Evolutionary conservation across 139 green algal genomes (phyloP), one percentile per base, ranked within the genome.

Genomic region (Limnomonas spitsbergensis): DNA sequence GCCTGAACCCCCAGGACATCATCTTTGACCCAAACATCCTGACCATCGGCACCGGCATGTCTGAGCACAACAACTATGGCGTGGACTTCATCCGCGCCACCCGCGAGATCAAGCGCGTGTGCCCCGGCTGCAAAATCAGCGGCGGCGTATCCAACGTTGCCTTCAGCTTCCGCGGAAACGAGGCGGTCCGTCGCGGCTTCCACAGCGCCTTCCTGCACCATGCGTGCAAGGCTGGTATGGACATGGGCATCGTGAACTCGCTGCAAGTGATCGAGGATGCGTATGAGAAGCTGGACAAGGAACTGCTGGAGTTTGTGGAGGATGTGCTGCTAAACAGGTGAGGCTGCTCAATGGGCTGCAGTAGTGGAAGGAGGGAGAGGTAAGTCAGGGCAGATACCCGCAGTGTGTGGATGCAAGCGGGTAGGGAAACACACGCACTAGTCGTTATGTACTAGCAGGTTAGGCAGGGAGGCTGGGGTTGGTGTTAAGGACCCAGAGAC

Each of bases 11-110:
- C 7, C 81, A 98, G 85, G 96, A 99, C 88, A 96, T 99, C 86
- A 94, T 99, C 75, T 99, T 99, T 53, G 96, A 99, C 83, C 96
- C 96, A 85, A 99, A 99, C 89, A 98, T 99, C 83, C 89, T 99
- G 14, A 98, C 96, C 20, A 89, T 99, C 4, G 96, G 94, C 82
- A 99, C 96, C 3, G 96, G 96, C n/a, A 79, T 99, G 80, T 66
- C 91, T 26, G 96, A 99, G 90, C 96, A 99, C 91, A 98, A 98
- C 92, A 98, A 98, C 91, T 99, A 99, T 77, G 96, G 91, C 0
- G 94, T 98, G 29, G 95, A 99, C 89, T 99, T 99, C 88, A 95
- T 99, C 88, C 80, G 83, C 1, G 95, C 96, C 6, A 96, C 89
- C 1, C 75, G 85, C 31, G 90, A 97, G 82, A 98, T 99, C 87